Evolutionary conservation across 306 rosid genomes (phyloP), one percentile per base, ranked within the genome.

Genomic region (Nissolia schottii): DNA sequence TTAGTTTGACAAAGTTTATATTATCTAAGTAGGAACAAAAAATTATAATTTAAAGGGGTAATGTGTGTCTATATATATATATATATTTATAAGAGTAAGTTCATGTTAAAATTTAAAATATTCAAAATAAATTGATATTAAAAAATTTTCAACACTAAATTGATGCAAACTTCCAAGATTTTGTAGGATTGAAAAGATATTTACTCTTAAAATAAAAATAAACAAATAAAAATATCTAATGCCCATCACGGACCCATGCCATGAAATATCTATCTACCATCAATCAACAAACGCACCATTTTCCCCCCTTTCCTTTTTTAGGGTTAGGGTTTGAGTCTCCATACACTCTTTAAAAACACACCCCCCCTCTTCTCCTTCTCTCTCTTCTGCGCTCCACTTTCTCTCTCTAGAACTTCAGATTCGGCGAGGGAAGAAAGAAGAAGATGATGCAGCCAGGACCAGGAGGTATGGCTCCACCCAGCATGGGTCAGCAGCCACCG

Each of bases 371-470:
- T 57, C 46, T 54, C 34, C 22, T 37, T 6, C 77, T 61, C 66
- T 23, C 70, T 40, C 62, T 23, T 55, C 16, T 6, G 38, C 59
- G 16, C 56, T 50, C 6, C 40, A 2, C 75, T 71, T 6, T 63
- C 49, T 57, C 54, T 61, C 63, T 65, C 75, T 62, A 28, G 22
- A 25, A 15, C 50, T 24, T 58, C 67, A 64, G 68, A 77, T 69
- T 74, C 49, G 20, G 48, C 2, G 14, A 1, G 18, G 37, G 16
- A 61, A 70, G 84, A 51, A 68, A 93, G 51, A 45, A 45, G 51
- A 45, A 15, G 9, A 45, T 83, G 95, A 94, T 91, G 99, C 97
- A 94, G 72, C 90, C 96, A 3, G 91, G 88, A 15, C 85, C 87
- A 37, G 97, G 96, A 11, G n/a, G n/a, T n/a, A 81, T 81, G 79